Evolutionary conservation across 176 grass and related monocot species (phyloP).

Genomic region (Musa acuminata): DNA sequence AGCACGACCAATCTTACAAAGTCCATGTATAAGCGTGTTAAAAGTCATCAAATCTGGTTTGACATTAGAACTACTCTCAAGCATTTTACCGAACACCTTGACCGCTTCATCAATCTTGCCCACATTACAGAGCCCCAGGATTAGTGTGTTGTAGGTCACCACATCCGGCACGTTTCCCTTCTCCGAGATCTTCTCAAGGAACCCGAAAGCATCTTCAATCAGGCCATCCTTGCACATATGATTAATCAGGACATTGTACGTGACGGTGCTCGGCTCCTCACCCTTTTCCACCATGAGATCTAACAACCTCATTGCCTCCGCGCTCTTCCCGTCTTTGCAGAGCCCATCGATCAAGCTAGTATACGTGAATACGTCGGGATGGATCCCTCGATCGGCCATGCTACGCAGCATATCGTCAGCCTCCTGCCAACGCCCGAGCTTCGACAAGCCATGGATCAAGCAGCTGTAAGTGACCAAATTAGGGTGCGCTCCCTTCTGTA

Average conservation of each 20-base stretch:
- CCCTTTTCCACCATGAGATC: constrained; percentile 44
- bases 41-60: constrained; percentile 37
- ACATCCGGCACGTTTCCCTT: constrained; percentile 29
- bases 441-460: constrained; percentile 46
- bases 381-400: constrained; percentile 13
- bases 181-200: constrained; percentile 27
- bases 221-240: constrained; percentile 30
- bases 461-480: constrained; percentile 36
- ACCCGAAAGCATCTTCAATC: constrained; percentile 26
- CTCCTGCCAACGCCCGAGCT: constrained; percentile 40
- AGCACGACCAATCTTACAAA: constrained; percentile 38
- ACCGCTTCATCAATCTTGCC: constrained; percentile 30
- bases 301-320: constrained; percentile 34
- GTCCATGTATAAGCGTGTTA: constrained; percentile 49
- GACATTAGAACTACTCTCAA: constrained; percentile 20
- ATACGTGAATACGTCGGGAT: constrained; percentile 14
- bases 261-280: constrained; percentile 34
- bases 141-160: constrained; percentile 32
- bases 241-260: constrained; percentile 40
- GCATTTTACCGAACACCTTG: constrained; percentile 35
- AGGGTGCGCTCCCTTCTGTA: constrained; percentile 13
- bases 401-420: constrained; percentile 2
- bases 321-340: constrained; percentile 40
- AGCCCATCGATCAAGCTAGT: constrained; percentile 46
- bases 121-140: constrained; percentile 33